phyloP scores from a whole-genome alignment of 306 rosid genomes.

The Fragaria nilgerrensis region DNA sequence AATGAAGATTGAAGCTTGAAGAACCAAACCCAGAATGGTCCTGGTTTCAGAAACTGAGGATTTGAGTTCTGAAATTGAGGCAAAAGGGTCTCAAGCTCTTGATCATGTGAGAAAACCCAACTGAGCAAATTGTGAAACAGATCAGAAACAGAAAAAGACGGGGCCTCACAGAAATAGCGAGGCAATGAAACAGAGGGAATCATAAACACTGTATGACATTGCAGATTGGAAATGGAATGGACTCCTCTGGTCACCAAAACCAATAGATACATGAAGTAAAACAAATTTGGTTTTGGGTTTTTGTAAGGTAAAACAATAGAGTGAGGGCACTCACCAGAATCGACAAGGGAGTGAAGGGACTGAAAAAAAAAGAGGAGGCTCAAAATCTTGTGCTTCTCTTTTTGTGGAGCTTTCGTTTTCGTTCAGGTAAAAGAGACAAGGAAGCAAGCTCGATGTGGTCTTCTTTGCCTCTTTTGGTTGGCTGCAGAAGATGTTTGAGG shows the following conservation, averaged over 20 bases:
- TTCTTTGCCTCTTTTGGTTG: constrained; percentile 23
- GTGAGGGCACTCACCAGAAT: constrained; percentile 30
- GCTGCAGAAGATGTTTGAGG: constrained; percentile 9
- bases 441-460: neutral
- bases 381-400: constrained; percentile 1
- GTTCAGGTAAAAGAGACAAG: constrained; percentile 14
- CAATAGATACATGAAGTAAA: neutral
- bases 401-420: constrained; percentile 22
- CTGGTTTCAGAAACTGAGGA: neutral
- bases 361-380: neutral
- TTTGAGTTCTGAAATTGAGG: neutral
- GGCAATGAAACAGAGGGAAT: constrained; percentile 3
- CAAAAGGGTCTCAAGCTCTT: neutral
- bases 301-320: neutral
- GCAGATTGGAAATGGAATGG: constrained; percentile 22
- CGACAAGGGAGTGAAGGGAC: constrained; percentile 12
- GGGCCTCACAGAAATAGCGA: constrained; percentile 13
- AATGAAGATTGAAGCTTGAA: neutral
- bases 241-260: constrained; percentile 1
- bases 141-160: constrained; percentile 1
- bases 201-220: constrained; percentile 31
- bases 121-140: neutral
- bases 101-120: neutral
- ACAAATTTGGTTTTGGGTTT: neutral
- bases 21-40: neutral